Evolutionary conservation across 331 rosid genomes (phyloP).

Genomic region (Malus hybrid): DNA sequence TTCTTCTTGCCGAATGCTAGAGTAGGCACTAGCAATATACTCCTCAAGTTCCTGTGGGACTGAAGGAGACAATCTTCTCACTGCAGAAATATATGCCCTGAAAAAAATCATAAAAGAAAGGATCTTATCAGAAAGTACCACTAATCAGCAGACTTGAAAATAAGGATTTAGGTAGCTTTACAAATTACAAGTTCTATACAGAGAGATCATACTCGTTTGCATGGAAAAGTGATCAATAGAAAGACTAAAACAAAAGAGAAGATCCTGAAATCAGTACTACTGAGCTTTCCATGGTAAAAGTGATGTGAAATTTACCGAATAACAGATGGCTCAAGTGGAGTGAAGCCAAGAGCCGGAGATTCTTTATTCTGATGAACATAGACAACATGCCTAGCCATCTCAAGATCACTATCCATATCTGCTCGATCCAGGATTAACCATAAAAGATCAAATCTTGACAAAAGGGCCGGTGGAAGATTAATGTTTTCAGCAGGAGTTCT

Average conservation of each 20-base stretch:
- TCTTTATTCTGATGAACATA: constrained; percentile 89
- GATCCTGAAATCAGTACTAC: too few relatives aligned
- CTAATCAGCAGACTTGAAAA: not conserved
- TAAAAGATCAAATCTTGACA: constrained; percentile 90
- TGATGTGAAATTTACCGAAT: constrained; percentile 51
- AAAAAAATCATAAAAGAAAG: not conserved
- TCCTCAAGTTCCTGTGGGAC: constrained; percentile 55
- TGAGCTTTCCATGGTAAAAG: not conserved
- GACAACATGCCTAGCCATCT: constrained; percentile 94
- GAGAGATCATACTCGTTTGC: not conserved
- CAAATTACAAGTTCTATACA: not conserved
- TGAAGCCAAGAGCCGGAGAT: constrained; percentile 87
- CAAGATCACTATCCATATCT: constrained; percentile 93
- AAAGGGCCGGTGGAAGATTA: constrained; percentile 32
- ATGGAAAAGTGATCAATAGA: not conserved
- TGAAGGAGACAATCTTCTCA: constrained; percentile 50
- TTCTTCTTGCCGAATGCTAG: constrained; percentile 88
- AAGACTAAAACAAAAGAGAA: too few relatives aligned
- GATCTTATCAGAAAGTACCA: not conserved
- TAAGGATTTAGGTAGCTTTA: not conserved
- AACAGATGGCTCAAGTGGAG: constrained; percentile 93
- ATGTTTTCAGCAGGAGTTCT: not conserved
- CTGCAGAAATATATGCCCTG: constrained; percentile 89
- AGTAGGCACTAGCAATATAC: constrained; percentile 87
- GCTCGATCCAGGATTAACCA: constrained; percentile 99